Percentiles rank a stretch among this genome's conserved stretches.
phyloP scores from a whole-genome alignment of 2,329 filamentous ascomycete genomes.

The Pseudopithomyces maydicus region DNA sequence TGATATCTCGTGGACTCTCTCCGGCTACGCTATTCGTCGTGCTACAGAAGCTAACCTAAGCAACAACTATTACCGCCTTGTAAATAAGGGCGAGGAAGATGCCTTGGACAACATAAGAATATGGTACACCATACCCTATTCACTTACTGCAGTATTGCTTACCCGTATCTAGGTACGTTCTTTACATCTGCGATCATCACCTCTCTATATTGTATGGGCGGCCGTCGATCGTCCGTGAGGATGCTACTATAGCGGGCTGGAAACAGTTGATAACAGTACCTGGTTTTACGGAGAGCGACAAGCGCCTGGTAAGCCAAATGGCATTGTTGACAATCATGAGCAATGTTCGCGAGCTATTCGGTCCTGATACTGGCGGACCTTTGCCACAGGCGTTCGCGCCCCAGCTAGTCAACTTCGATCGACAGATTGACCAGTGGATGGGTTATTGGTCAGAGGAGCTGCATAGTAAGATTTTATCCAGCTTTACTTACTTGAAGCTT shows the following conservation, averaged over 20 bases:
- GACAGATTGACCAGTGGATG: slow-evolving; percentile 57
- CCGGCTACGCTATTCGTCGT: slow-evolving; percentile 58
- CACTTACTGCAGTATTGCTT: background rate
- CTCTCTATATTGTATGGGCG: slow-evolving; percentile 67
- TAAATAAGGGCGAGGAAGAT: slow-evolving; percentile 48
- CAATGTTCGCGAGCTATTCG: slow-evolving; percentile 60
- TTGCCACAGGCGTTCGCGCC: slow-evolving; percentile 58
- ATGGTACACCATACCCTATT: slow-evolving; percentile 55
- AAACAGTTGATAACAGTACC: slow-evolving; percentile 61
- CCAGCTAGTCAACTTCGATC: slow-evolving; percentile 52
- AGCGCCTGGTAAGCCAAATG: slow-evolving; percentile 63
- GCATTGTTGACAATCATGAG: slow-evolving; percentile 63
- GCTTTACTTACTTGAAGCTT: slow-evolving; percentile 10
- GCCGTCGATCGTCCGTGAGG: slow-evolving; percentile 63
- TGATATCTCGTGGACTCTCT: slow-evolving; percentile 67
- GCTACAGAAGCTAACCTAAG: slow-evolving; percentile 56
- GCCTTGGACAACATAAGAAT: slow-evolving; percentile 61
- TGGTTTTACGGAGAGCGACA: slow-evolving; percentile 59
- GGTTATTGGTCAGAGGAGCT: slow-evolving; percentile 54
- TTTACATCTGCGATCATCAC: slow-evolving; percentile 69
- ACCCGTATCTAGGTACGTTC: background rate
- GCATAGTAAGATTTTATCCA: slow-evolving; percentile 38
- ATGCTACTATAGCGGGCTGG: slow-evolving; percentile 62
- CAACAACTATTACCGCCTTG: slow-evolving; percentile 49
- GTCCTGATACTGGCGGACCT: slow-evolving; percentile 59